Evolutionary conservation across 1,284 basidiomycete species (phyloP).

Genomic region (Papiliotrema laurentii): DNA sequence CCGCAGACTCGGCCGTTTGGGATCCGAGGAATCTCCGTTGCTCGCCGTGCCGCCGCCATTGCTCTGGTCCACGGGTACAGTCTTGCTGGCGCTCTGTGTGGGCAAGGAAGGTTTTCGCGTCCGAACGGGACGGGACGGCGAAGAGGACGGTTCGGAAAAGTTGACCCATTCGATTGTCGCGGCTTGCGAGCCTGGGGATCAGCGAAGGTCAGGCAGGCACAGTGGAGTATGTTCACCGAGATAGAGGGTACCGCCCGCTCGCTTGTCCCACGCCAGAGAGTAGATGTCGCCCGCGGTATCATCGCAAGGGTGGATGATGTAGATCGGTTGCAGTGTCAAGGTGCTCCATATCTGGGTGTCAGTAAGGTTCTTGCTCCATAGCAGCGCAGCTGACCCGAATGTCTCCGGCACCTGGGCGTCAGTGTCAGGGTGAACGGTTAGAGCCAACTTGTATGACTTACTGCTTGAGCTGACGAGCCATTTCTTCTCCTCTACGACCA

Average conservation of each 20-base stretch:
- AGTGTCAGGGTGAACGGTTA: neutral
- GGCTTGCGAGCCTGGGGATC: constrained; percentile 61
- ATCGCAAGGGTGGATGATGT: constrained; percentile 74
- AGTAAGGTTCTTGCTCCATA: neutral
- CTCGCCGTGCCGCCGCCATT: too few species aligned
- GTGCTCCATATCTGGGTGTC: constrained; percentile 74
- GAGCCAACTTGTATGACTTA: constrained; percentile 11
- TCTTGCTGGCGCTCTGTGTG: constrained; percentile 24
- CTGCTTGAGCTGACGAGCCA: constrained; percentile 76
- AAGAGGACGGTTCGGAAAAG: constrained; percentile 49
- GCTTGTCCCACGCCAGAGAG: constrained; percentile 73
- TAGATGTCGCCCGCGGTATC: constrained; percentile 89
- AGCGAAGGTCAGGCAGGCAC: neutral
- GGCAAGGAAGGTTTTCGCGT: constrained; percentile 20
- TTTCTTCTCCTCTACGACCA: constrained; percentile 65
- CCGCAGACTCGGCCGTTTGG: constrained; percentile 19
- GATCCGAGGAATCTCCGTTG: constrained; percentile 34
- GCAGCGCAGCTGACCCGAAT: constrained; percentile 56
- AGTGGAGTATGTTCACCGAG: constrained; percentile 54
- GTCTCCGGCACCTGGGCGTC: constrained; percentile 68
- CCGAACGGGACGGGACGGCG: constrained; percentile 9
- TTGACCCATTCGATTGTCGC: constrained; percentile 81
- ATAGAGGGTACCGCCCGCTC: constrained; percentile 65
- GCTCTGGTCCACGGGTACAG: constrained; percentile 23
- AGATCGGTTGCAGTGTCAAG: constrained; percentile 63